Evolutionary conservation across 805 yeast genomes (phyloP), one percentile per base, ranked within the genome.

Genomic region (Martiniozyma abietophila): DNA sequence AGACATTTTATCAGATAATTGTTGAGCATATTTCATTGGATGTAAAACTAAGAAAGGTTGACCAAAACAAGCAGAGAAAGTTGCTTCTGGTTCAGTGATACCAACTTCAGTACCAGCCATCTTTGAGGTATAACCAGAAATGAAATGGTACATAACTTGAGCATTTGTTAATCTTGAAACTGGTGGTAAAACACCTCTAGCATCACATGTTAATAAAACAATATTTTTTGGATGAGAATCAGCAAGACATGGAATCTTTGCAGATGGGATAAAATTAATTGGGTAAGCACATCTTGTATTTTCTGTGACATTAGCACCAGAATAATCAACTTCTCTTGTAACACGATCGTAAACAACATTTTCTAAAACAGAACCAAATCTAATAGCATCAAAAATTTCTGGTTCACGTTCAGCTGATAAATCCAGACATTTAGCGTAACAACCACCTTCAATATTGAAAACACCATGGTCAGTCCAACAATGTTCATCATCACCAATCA

Each of bases 31-130:
- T 62, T 79, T 80, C 88, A 89, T 89, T 61, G 98, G 98, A 65
- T 89, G 98, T 61, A 89, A 70, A 23, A 89, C 96, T 65, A 89
- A 71, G 81, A 89, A 89, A 45, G 98, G 98, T 70, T 89, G 97
- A 57, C 97, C 98, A 61, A 88, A 89, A 70, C 98, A 89, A 35
- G 98, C 95, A 42, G 95, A 83, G 76, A 89, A 89, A 14, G 96
- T 85, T 38, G 96, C 95, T 63, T 83, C 86, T 43, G 98, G 97
- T 67, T 89, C 96, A 43, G 96, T 88, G 47, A 89, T 84, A 64
- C 98, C 98, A 61, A 84, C 94, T 67, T 89, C 98, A 35, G 98
- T 89, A 61, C 97, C 97, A 43, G 98, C 96, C 95, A 89, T 89
- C 76, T 92, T 89, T 37, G 97, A 89, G 43, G 98, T 89, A 74